Evolutionary conservation across 352 stramenopile genomes (phyloP), one percentile per base, ranked within the genome.

Genomic region (Globisporangium acanthophoron): DNA sequence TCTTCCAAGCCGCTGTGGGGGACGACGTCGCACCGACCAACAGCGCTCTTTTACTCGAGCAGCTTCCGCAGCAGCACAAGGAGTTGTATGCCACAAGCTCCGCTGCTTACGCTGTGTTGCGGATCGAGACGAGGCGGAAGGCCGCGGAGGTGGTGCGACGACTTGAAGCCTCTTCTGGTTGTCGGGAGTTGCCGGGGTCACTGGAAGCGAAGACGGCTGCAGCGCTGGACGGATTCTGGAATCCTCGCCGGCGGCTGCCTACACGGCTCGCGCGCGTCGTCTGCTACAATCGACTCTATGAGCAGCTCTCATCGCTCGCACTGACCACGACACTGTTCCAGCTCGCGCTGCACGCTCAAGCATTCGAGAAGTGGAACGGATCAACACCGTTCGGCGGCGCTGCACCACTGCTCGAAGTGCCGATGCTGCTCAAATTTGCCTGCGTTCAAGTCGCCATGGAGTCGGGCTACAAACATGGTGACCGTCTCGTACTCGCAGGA

Each of bases 401-500:
- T 9, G 29, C 44, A 31, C n/a, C 44, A 18, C 44, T 49, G 20
- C 44, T 49, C n/a, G 7, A 49, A 49, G 15, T 58, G 8, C 55
- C 64, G 24, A 59, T 79, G 7, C 13, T 60, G 33, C 59, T 66
- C 11, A 80, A 78, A 29, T 67, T 71, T 51, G 58, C 53, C 27
- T 31, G 56, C 27, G 37, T 71, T 6, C 44, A 49, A 31, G 44
- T 49, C 44, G 8, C 4, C 7, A 7, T 12, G 44, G 21, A 21
- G 0, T 15, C 44, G 6, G 16, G 16, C 18, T 20, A 11, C 4
- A 16, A 5, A 18, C 44, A 24, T 3, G 27, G n/a, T 11, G n/a
- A 7, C n/a, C 8, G 13, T 0, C 18, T 62, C 27, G 40, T 65
- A 8, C 50, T 56, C 8, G 52, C 55, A 20, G 59, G 65, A 24